A percentile compares a stretch with the other conserved stretches of the same genome.
Conservation (phyloP, 2,329 filamentous ascomycete genomes). For the Nannizziopsis barbatae region DNA sequence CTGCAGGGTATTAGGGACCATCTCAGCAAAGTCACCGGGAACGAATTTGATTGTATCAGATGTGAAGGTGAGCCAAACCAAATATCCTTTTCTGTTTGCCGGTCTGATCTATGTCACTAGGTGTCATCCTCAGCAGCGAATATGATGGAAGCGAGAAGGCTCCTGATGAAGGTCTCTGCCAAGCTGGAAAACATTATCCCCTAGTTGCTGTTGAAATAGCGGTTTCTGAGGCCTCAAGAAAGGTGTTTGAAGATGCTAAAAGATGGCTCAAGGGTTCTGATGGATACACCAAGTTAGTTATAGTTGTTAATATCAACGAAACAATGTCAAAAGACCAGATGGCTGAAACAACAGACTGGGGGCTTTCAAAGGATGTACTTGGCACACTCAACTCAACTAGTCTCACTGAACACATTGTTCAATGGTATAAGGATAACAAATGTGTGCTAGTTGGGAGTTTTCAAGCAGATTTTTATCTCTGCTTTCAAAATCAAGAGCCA, state of each 20-base stretch:
- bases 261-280: slow-evolving; percentile 8
- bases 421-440: slow-evolving; percentile 9
- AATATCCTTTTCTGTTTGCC: slow-evolving; percentile 4
- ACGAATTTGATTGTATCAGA: slow-evolving; percentile 7
- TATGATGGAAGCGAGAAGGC: slow-evolving; percentile 6
- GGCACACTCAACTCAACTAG: neutral
- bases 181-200: slow-evolving; percentile 4
- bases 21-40: slow-evolving; percentile 5
- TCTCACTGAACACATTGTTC: slow-evolving; percentile 3
- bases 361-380: slow-evolving; percentile 3
- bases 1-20: neutral
- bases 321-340: neutral
- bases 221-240: slow-evolving; percentile 7
- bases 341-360: slow-evolving; percentile 3
- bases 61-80: slow-evolving; percentile 6
- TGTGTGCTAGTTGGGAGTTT: slow-evolving; percentile 5
- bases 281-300: slow-evolving; percentile 6
- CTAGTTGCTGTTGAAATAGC: slow-evolving; percentile 7
- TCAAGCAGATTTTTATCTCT: slow-evolving; percentile 5
- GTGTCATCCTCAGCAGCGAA: neutral
- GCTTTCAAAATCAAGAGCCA: slow-evolving; percentile 7
- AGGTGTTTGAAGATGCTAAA: slow-evolving; percentile 9
- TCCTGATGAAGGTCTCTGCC: slow-evolving; percentile 8
- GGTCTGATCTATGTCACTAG: slow-evolving; percentile 7
- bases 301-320: slow-evolving; percentile 7